phyloP scores from a whole-genome alignment of 305 asterid species.

The Fraxinus albicans region DNA sequence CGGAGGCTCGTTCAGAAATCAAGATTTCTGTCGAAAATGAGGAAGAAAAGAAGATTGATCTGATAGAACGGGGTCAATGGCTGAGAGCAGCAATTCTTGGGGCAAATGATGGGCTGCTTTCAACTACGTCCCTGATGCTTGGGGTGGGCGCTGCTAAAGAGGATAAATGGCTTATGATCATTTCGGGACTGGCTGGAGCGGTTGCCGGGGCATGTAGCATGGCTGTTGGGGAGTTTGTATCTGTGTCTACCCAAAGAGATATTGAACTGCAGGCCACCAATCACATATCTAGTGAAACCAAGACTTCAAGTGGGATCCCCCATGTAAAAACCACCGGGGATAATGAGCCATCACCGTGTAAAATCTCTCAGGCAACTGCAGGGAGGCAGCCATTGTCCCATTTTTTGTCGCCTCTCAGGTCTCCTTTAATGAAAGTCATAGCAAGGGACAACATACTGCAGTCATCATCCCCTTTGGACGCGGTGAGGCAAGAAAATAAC shows the following conservation, averaged over 20 bases:
- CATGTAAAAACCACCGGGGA: not conserved
- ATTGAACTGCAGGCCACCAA: conserved; percentile 30
- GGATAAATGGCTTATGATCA: conserved; percentile 37
- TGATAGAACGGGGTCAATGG: conserved; percentile 52
- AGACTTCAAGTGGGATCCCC: not conserved
- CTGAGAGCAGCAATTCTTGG: conserved; percentile 73
- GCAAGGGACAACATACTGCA: not conserved
- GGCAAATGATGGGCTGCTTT: conserved; percentile 59
- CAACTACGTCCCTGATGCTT: conserved; percentile 58
- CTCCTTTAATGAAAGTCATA: conserved; percentile 27
- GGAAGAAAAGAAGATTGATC: conserved; percentile 23
- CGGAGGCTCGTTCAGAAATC: conserved; percentile 23
- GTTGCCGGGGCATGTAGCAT: conserved; percentile 68
- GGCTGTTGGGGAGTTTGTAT: conserved; percentile 68
- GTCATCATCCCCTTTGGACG: not conserved
- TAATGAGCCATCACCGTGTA: not conserved
- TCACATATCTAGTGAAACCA: conserved; percentile 6
- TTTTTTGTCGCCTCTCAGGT: conserved; percentile 23
- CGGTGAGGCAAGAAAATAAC: not conserved
- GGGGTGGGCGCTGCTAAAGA: conserved; percentile 61
- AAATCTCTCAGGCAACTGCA: not conserved
- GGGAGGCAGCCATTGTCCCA: not conserved
- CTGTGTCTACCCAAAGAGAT: conserved; percentile 63
- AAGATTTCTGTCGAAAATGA: conserved; percentile 15
- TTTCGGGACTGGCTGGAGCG: conserved; percentile 53